Percentiles rank a stretch among this genome's conserved stretches.
Conservation (phyloP, 2,329 filamentous ascomycete species). For the Colletotrichum destructivum region DNA sequence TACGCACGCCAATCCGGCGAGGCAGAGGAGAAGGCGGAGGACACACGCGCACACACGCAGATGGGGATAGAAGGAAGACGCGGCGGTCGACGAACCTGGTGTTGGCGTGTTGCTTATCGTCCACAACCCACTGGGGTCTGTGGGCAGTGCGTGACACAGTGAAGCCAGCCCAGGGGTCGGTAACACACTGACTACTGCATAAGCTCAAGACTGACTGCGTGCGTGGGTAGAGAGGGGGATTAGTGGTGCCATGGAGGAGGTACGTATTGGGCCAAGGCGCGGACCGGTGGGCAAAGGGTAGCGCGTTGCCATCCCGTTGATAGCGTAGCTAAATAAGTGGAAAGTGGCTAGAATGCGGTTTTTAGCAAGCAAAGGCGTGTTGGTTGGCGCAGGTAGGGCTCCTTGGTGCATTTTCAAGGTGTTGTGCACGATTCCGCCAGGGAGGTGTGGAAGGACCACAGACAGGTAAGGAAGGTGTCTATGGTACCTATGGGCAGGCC, state of each 20-base stretch:
- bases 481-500: constrained; percentile 1
- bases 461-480: background rate
- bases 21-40: constrained; percentile 19
- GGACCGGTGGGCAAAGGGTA: constrained; percentile 28
- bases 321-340: constrained; percentile 24
- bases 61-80: background rate
- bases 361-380: background rate
- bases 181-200: background rate
- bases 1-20: constrained; percentile 35
- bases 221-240: background rate
- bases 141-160: constrained; percentile 9
- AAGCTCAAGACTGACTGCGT: background rate
- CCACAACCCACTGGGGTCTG: constrained; percentile 24
- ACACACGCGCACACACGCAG: background rate
- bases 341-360: constrained; percentile 11
- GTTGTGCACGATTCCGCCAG: constrained; percentile 28
- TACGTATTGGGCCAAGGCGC: constrained; percentile 15
- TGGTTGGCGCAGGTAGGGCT: constrained; percentile 34
- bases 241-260: background rate
- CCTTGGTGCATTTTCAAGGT: constrained; percentile 1
- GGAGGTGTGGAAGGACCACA: constrained; percentile 24
- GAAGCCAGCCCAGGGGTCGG: constrained; percentile 14
- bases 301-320: constrained; percentile 38
- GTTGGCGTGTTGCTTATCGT: constrained; percentile 6
- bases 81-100: constrained; percentile 4